Evolutionary conservation across 352 stramenopile species (phyloP).

Genomic region (Phytophthora ohioensis): DNA sequence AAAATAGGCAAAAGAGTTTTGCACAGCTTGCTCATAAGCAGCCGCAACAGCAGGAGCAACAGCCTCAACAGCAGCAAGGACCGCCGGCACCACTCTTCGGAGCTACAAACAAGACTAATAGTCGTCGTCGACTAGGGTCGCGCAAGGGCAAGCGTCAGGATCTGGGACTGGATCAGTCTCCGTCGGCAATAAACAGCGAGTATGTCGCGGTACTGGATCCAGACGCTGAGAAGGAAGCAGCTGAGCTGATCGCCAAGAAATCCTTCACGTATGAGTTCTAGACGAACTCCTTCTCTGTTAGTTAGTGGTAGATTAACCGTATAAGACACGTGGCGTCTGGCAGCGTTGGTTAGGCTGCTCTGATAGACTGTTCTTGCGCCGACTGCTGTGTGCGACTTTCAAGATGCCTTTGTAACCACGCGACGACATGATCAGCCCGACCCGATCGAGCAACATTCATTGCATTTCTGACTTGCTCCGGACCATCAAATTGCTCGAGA

Average conservation of each 20-base stretch:
- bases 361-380: neutral
- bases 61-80: conserved; percentile 8
- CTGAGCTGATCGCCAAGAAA: conserved; percentile 46
- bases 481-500: conserved; percentile 30
- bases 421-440: conserved; percentile 45
- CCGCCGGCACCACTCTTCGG: conserved; percentile 25
- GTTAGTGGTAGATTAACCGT: conserved; percentile 22
- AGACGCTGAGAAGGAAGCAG: conserved; percentile 31
- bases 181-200: conserved; percentile 44
- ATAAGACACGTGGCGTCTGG: conserved; percentile 12
- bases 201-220: conserved; percentile 48
- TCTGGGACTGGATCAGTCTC: conserved; percentile 37
- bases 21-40: conserved; percentile 1
- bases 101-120: conserved; percentile 25
- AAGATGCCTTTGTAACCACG: conserved; percentile 1
- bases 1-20: conserved; percentile 25
- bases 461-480: conserved; percentile 24
- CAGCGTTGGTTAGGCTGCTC: conserved; percentile 1
- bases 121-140: conserved; percentile 23
- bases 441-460: conserved; percentile 34
- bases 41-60: conserved; percentile 1
- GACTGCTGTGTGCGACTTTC: conserved; percentile 6
- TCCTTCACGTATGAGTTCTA: conserved; percentile 64
- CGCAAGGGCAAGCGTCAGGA: conserved; percentile 30
- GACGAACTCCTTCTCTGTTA: neutral